Evolutionary conservation across 1,284 basidiomycete genomes (phyloP), one percentile per base, ranked within the genome.

Genomic region (Cystobasidium pallidum): DNA sequence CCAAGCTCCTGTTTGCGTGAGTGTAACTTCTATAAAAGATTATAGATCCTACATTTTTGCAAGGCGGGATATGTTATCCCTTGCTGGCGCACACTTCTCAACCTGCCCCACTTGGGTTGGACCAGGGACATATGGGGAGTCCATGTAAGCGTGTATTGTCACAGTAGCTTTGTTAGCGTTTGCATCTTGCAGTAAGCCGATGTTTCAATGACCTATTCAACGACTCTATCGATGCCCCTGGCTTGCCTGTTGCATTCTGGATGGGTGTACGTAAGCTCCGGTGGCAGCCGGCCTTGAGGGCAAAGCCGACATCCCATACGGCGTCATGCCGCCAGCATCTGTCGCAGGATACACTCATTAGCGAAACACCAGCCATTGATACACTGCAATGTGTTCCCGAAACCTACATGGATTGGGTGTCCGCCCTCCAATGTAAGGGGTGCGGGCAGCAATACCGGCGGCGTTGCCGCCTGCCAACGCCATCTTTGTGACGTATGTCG

Each of bases 281-380:
- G 57, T 47, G n/a, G 57, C 21, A 4, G 49, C 45, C 24, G 62
- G 62, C 21, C 49, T 39, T 10, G 43, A 21, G 19, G 45, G 62
- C 21, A 51, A 15, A 34, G 28, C 58, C 3, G 39, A 36, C 41
- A 45, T 36, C 6, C 59, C 68, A 21, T 64, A 64, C 6, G 68
- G 68, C 8, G 68, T 71, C 52, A 64, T 71, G 59, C 68, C 68
- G 36, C 57, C 57, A 34, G 67, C 55, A 62, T 61, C 67, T 70
- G 24, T 19, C 1, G 17, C 28, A 57, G 26, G 10, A 39, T 3
- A 26, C 8, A 15, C 4, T 51, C 10, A 15, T 51, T 28, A 51
- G 39, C 39, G 47, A 54, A 36, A 19, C 11, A 49, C 17, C n/a
- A 26, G 13, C 24, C n/a, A 39, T 21, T 21, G 26, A 15, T 19